Evolutionary conservation across 768 basidiomycete genomes (phyloP).

Genomic region (Macrolepiota dolichaula): DNA sequence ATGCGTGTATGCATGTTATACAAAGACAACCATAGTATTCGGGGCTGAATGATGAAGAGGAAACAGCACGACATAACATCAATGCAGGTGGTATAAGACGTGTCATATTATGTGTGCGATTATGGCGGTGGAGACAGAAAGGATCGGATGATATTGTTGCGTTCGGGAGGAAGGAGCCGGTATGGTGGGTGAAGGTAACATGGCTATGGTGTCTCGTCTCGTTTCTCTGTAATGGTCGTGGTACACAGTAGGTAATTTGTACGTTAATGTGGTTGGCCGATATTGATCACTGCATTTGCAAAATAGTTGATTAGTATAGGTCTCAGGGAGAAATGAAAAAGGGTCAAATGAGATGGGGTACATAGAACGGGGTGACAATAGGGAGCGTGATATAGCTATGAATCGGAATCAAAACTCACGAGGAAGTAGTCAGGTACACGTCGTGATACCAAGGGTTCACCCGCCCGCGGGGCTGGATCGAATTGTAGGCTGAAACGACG

Average conservation of each 20-base stretch:
- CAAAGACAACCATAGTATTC: background rate
- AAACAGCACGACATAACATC: slow-evolving; percentile 6
- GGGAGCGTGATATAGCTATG: background rate
- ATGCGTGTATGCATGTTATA: background rate
- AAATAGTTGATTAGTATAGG: background rate
- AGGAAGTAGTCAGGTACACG: slow-evolving; percentile 95
- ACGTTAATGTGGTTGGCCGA: slow-evolving; percentile 7
- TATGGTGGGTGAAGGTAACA: background rate
- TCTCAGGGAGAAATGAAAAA: background rate
- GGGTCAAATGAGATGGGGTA: background rate
- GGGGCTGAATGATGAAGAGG: background rate
- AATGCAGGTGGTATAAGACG: slow-evolving; percentile 9
- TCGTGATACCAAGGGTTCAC: slow-evolving; percentile 95
- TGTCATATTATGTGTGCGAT: slow-evolving; percentile 1
- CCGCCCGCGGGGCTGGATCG: slow-evolving; percentile 97
- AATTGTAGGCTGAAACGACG: slow-evolving; percentile 82
- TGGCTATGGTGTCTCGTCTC: slow-evolving; percentile 7
- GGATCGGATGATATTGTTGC: background rate
- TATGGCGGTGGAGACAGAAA: background rate
- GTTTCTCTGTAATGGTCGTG: slow-evolving; percentile 9
- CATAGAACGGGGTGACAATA: too few relatives aligned
- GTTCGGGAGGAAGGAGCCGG: background rate
- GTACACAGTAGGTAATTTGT: slow-evolving; percentile 14
- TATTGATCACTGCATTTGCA: background rate
- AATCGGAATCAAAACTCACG: slow-evolving; percentile 41